Base-by-base conservation (phyloP, 2,329 filamentous ascomycete genomes). In the Penicillium oxalicum region DNA sequence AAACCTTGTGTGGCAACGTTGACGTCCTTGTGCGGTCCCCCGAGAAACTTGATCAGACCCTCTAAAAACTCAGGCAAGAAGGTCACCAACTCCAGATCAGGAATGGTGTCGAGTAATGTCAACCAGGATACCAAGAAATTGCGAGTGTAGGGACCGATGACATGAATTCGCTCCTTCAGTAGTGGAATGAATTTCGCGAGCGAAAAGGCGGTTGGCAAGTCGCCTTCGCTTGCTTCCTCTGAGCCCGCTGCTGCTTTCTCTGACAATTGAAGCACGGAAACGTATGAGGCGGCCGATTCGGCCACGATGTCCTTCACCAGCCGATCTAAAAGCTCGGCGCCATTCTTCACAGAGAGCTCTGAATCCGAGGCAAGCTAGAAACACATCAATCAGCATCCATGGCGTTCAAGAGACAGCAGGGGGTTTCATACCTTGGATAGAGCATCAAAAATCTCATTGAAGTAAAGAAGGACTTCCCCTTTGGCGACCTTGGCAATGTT, bases 401-500 rank as follows among this genome's bases (percentile, higher is more conserved):
- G 25, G 37, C 28, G 27, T 12, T 12, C 34, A 44, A 11, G 12
- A 11, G 5, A 9, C 47, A 41, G 8, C 41, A 25, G 33, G 11
- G 13, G 12, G 29, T 50, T 13, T 35, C 72, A 54, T 74, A 94
- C 90, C 80, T 96, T 97, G 75, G 91, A 95, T 47, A 98, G 76
- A 24, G 93, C 90, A 73, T 98, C 93, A 65, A 98, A 98, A 55
- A 98, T 93, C 62, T 94, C 87, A 71, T 98, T 98, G 72, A 98
- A 98, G 75, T 95, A 98, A 36, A 94, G 81, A 56, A 98, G 72
- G 18, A 98, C 93, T 71, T 98, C 93, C 34, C 94, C 93, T 72
- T 98, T 98, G 52, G 91, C 93, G 41, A 98, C 93, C 73, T 98
- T 98, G 64, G 93, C 91, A 65, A 98, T 98, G 71, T 98, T 98